These are phyloP conservation scores for Yamadazyma sp. DNA, from an alignment of 1,139 yeast genomes.

Conservation along the genomic window DNA sequence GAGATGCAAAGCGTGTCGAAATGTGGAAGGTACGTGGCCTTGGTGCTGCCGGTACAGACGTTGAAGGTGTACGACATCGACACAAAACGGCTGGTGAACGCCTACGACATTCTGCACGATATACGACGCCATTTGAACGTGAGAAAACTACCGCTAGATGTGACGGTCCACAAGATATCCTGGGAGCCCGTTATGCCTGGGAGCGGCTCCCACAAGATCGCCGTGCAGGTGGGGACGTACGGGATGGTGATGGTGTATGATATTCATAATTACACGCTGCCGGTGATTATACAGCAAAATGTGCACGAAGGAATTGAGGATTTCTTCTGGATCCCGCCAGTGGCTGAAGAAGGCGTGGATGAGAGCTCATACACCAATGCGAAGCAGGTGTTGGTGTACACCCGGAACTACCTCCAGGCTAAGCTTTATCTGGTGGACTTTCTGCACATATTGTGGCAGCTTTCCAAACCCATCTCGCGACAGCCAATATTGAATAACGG, in stretches of 20 bases:
- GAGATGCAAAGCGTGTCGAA: constrained; percentile 5
- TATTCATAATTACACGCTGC: constrained; percentile 21
- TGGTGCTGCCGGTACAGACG: constrained; percentile 8
- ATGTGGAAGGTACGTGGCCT: constrained; percentile 12
- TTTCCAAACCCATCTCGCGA: constrained; percentile 23
- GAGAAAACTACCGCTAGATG: background rate
- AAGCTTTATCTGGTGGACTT: constrained; percentile 41
- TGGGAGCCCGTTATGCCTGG: constrained; percentile 29
- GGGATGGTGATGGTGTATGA: constrained; percentile 26
- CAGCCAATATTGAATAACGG: constrained; percentile 13
- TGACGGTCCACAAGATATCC: constrained; percentile 14
- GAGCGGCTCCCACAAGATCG: constrained; percentile 24
- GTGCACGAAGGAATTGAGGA: constrained; percentile 29
- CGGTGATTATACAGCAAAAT: constrained; percentile 31
- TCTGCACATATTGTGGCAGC: constrained; percentile 31
- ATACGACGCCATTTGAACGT: constrained; percentile 5
- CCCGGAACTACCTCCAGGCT: constrained; percentile 26
- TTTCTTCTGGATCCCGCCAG: constrained; percentile 38
- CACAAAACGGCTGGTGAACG: constrained; percentile 6
- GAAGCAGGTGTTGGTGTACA: constrained; percentile 34
- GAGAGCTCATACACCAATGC: constrained; percentile 35
- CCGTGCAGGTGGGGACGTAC: constrained; percentile 22
- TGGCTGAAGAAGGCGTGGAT: constrained; percentile 5
- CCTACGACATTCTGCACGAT: constrained; percentile 13
- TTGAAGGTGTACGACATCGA: constrained; percentile 10